These are phyloP conservation scores for Gryganskiella cystojenkinii DNA, from an alignment of 192 early-diverging fungal species.

Conservation along the genomic window DNA sequence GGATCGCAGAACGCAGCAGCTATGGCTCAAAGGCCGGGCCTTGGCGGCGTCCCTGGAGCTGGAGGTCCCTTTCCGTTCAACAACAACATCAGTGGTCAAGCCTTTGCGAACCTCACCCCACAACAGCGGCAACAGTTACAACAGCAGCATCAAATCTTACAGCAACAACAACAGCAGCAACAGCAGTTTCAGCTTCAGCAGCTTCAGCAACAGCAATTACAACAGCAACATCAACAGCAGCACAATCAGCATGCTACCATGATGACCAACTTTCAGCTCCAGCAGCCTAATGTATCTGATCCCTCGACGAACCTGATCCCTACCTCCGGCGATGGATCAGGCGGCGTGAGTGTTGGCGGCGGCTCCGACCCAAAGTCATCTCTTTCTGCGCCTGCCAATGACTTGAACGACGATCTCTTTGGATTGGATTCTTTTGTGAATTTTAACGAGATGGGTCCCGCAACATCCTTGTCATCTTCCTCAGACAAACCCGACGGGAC, in stretches of 20 bases:
- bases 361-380: constrained; percentile 9
- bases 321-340: constrained; percentile 9
- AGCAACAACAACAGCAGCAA: constrained; percentile 26
- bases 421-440: constrained; percentile 45
- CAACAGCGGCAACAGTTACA: constrained; percentile 26
- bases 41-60: constrained; percentile 21
- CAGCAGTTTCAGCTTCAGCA: constrained; percentile 21
- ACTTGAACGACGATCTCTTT: constrained; percentile 42
- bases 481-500: constrained; percentile 10
- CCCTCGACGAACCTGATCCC: no score
- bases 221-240: constrained; percentile 32
- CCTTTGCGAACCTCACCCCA: constrained; percentile 31
- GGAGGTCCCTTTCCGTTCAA: constrained; percentile 38
- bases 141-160: constrained; percentile 33
- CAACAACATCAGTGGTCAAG: constrained; percentile 21
- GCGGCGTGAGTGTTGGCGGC: not conserved
- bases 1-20: constrained; percentile 23
- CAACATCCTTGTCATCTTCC: constrained; percentile 8
- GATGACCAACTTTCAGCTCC: constrained; percentile 37
- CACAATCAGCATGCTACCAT: constrained; percentile 26
- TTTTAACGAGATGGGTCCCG: constrained; percentile 29
- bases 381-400: not conserved
- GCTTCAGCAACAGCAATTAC: constrained; percentile 32
- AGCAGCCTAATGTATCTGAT: constrained; percentile 34
- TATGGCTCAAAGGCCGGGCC: constrained; percentile 36